Evolutionary conservation across 2,329 filamentous ascomycete genomes (phyloP).

Genomic region (Aspergillus fijiensis): DNA sequence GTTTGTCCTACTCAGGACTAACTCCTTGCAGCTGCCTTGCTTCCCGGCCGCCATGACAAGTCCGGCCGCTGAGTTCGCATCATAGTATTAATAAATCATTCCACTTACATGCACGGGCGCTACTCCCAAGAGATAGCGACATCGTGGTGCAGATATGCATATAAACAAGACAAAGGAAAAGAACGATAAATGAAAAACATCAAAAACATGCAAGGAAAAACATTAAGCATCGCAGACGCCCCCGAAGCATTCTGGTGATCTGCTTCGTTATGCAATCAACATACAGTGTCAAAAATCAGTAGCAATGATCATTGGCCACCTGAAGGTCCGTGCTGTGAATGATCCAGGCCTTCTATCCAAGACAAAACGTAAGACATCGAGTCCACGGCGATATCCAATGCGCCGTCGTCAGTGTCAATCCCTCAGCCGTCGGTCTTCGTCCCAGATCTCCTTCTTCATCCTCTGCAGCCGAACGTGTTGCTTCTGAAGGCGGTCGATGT

Average conservation of each 20-base stretch:
- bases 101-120: constrained; percentile 15
- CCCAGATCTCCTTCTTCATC: constrained; percentile 60
- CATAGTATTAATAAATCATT: constrained; percentile 7
- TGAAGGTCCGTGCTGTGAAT: constrained; percentile 14
- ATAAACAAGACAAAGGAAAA: constrained; percentile 6
- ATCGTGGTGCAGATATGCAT: constrained; percentile 12
- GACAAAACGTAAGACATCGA: constrained; percentile 7
- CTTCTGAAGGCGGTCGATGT: constrained; percentile 54
- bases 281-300: constrained; percentile 6
- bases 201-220: constrained; percentile 4
- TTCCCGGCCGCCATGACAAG: constrained; percentile 7
- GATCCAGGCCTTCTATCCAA: constrained; percentile 4
- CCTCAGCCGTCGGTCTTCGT: constrained; percentile 41
- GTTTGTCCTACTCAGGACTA: neutral
- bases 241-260: constrained; percentile 11
- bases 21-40: constrained; percentile 21
- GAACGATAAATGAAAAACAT: constrained; percentile 10
- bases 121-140: neutral
- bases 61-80: neutral
- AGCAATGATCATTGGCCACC: constrained; percentile 8
- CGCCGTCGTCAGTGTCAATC: constrained; percentile 20
- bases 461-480: constrained; percentile 55
- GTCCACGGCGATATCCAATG: constrained; percentile 11
- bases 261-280: constrained; percentile 18
- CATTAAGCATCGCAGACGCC: constrained; percentile 11